phyloP scores from a whole-genome alignment of 352 stramenopile genomes.

The Lagenidium giganteum region DNA sequence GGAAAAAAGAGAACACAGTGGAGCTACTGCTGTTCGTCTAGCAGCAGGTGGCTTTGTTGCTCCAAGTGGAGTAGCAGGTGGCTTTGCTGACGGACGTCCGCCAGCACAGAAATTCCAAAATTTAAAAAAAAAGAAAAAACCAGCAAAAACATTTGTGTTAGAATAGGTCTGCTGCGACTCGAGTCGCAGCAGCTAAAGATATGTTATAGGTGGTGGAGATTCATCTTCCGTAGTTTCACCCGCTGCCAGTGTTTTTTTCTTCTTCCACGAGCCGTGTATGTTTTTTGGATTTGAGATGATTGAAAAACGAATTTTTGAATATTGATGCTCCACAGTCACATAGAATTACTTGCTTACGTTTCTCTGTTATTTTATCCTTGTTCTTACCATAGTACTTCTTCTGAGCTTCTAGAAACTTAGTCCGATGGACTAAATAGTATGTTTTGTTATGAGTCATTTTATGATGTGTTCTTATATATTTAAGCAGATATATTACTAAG shows the following conservation, averaged over 20 bases:
- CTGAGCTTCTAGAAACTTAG: slow-evolving; percentile 2
- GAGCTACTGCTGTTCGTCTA: no score
- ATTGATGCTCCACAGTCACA: slow-evolving; percentile 6
- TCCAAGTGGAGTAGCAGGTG: no score
- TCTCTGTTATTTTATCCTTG: slow-evolving; percentile 4
- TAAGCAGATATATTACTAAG: slow-evolving; percentile 4
- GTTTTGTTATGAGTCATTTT: slow-evolving; percentile 7
- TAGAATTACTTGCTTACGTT: slow-evolving; percentile 4
- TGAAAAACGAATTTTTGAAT: slow-evolving; percentile 7
- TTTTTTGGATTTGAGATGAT: slow-evolving; percentile 7
- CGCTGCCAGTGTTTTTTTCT: slow-evolving; percentile 6
- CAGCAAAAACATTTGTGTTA: no score
- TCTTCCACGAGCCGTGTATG: slow-evolving; percentile 4
- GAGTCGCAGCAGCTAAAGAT: not conserved
- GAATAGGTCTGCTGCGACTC: not conserved
- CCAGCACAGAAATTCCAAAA: no score
- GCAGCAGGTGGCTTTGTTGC: no score
- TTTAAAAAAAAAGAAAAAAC: no score
- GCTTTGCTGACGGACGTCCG: not conserved
- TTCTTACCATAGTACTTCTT: slow-evolving; percentile 3
- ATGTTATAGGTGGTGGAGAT: slow-evolving; percentile 3
- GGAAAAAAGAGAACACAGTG: no score
- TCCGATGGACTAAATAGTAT: slow-evolving; percentile 4
- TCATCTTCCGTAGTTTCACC: no score
- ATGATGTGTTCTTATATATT: slow-evolving; percentile 4